Conservation (phyloP, 441 rosid genomes). For the Arabidopsis hybrid region DNA sequence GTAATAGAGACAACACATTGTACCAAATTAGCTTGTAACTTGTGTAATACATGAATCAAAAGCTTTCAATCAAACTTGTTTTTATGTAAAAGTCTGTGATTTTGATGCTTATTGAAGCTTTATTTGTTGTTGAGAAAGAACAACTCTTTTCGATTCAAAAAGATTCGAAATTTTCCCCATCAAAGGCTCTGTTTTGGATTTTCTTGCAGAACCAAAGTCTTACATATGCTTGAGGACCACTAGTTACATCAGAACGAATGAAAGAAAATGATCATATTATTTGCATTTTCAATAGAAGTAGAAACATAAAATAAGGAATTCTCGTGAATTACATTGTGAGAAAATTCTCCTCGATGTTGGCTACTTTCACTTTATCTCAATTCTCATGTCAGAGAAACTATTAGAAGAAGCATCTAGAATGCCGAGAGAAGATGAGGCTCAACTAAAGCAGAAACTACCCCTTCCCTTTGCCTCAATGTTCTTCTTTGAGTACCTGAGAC, state of each 20-base stretch:
- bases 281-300: constrained; percentile 36
- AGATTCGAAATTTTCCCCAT: too few relatives aligned
- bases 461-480: constrained; percentile 32
- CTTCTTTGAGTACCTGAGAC: constrained; percentile 36
- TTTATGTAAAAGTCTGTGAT: too few relatives aligned
- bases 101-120: too few relatives aligned
- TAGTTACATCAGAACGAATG: not conserved
- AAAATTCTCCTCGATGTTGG: constrained; percentile 13
- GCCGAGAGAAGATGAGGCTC: constrained; percentile 27
- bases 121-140: too few relatives aligned
- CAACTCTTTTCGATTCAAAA: too few relatives aligned
- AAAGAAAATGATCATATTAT: constrained; percentile 30
- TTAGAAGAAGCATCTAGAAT: constrained; percentile 23
- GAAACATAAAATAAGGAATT: not conserved
- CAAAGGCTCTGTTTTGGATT: too few relatives aligned
- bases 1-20: too few relatives aligned
- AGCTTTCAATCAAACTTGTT: too few relatives aligned
- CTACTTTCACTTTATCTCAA: constrained; percentile 26
- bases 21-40: too few relatives aligned
- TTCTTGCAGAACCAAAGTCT: too few relatives aligned
- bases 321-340: constrained; percentile 16
- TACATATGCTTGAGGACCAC: too few relatives aligned
- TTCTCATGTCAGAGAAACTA: constrained; percentile 29
- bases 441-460: constrained; percentile 1
- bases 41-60: too few relatives aligned